Evolutionary conservation across 257 asterid species (phyloP).

Genomic region (Solanum verrucosum): DNA sequence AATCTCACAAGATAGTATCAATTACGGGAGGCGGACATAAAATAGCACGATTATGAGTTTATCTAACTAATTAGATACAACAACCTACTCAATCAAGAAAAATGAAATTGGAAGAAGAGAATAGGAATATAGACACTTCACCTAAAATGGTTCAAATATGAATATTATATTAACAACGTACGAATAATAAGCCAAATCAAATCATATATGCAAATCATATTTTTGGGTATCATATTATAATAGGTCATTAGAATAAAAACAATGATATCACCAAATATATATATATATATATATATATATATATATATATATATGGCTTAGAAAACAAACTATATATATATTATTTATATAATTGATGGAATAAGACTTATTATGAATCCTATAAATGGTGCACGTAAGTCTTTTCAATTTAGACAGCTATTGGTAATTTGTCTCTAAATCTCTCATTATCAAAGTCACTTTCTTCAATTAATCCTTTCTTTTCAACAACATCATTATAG

Average conservation of each 20-base stretch:
- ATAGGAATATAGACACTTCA: not conserved
- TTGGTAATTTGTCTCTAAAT: not conserved
- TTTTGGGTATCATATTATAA: not conserved
- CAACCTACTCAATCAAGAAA: not conserved
- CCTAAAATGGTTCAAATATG: not conserved
- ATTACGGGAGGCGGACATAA: not conserved
- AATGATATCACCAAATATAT: not conserved
- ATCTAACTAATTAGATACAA: not conserved
- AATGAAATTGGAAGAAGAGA: not conserved
- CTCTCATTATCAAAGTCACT: not conserved
- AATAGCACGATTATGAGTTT: not conserved
- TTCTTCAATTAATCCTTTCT: not conserved
- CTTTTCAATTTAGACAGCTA: not conserved
- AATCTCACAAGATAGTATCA: not conserved
- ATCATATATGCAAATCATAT: not conserved
- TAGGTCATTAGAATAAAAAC: not conserved
- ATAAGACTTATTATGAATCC: not conserved
- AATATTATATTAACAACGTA: not conserved
- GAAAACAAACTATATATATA: not conserved
- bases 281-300: not conserved
- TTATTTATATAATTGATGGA: not conserved
- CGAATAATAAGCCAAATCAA: not conserved
- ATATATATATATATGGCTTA: not conserved
- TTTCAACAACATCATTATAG: not conserved
- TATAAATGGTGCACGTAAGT: not conserved